Evolutionary conservation across 1,284 basidiomycete genomes (phyloP).

Genomic region (Malassezia globosa): DNA sequence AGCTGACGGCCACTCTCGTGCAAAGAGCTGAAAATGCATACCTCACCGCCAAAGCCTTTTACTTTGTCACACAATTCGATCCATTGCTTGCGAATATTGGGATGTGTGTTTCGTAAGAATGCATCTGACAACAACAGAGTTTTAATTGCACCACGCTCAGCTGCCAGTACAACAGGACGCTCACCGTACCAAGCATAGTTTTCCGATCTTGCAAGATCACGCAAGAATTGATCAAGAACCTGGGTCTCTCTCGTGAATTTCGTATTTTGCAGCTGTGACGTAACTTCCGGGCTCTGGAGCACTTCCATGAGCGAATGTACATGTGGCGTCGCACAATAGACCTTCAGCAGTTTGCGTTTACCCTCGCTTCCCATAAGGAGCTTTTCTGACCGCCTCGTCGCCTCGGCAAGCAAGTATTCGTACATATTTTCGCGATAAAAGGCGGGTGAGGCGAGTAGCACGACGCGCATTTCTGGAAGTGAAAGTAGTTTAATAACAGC

Average conservation of each 20-base stretch:
- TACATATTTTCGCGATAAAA: slow-evolving; percentile 84
- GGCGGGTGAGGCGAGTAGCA: slow-evolving; percentile 91
- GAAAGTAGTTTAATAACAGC: slow-evolving; percentile 82
- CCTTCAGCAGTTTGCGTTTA: slow-evolving; percentile 73
- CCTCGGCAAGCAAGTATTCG: slow-evolving; percentile 54
- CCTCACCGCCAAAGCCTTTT: slow-evolving; percentile 75
- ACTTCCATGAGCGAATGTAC: slow-evolving; percentile 92
- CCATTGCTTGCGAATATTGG: slow-evolving; percentile 54
- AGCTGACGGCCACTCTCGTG: slow-evolving; percentile 82
- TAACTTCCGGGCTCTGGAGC: slow-evolving; percentile 64
- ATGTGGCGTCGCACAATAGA: slow-evolving; percentile 84
- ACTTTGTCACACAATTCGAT: slow-evolving; percentile 82
- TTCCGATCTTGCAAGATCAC: slow-evolving; percentile 87
- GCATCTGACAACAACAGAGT: slow-evolving; percentile 90
- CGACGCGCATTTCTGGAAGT: slow-evolving; percentile 66
- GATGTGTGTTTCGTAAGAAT: slow-evolving; percentile 59
- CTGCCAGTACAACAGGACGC: slow-evolving; percentile 78
- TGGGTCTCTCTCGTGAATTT: slow-evolving; percentile 91
- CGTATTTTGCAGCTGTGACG: slow-evolving; percentile 74
- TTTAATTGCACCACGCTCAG: slow-evolving; percentile 83
- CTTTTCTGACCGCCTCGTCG: slow-evolving; percentile 67
- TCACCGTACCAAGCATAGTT: slow-evolving; percentile 98
- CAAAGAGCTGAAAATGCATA: slow-evolving; percentile 95
- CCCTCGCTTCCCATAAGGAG: slow-evolving; percentile 56
- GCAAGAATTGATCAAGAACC: slow-evolving; percentile 49